Conservation (phyloP, 176 grass and related monocot genomes). For the Juncus inflexus region DNA sequence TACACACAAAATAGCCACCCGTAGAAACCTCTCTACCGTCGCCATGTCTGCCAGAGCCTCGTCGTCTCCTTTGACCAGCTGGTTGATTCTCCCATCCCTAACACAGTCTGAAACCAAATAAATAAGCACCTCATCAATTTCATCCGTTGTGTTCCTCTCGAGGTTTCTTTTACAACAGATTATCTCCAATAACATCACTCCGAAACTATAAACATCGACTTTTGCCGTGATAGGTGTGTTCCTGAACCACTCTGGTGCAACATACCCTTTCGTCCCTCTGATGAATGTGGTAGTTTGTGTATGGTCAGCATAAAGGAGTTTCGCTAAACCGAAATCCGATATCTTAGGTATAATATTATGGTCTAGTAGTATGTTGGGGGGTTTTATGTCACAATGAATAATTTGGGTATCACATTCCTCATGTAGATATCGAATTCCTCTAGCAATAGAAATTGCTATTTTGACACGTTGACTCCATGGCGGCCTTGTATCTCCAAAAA, state of each 20-base stretch:
- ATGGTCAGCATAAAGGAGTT: conserved; percentile 30
- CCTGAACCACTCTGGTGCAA: conserved; percentile 40
- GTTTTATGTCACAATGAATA: conserved; percentile 47
- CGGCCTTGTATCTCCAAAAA: conserved; percentile 15
- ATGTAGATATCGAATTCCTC: conserved; percentile 34
- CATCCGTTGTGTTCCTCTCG: conserved; percentile 5
- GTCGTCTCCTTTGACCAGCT: conserved; percentile 24
- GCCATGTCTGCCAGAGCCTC: conserved; percentile 33
- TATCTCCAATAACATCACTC: conserved; percentile 44
- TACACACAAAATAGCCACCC: conserved; percentile 25
- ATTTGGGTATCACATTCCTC: conserved; percentile 39
- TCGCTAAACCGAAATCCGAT: conserved; percentile 23
- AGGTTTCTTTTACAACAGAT: conserved; percentile 24
- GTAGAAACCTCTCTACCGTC: conserved; percentile 24
- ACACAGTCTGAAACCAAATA: conserved; percentile 40
- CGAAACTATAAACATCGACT: conserved; percentile 42
- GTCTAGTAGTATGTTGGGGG: conserved; percentile 41
- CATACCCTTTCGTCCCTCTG: conserved; percentile 23
- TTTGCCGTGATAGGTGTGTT: conserved; percentile 35
- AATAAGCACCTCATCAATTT: conserved; percentile 13
- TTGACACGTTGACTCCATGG: conserved; percentile 30
- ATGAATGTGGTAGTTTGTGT: conserved; percentile 27
- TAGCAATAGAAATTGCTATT: conserved; percentile 30
- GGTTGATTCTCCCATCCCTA: conserved; percentile 9
- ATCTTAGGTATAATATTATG: conserved; percentile 15